Conservation (phyloP, 805 yeast species). For the Tetrapisispora pingtungensis region DNA sequence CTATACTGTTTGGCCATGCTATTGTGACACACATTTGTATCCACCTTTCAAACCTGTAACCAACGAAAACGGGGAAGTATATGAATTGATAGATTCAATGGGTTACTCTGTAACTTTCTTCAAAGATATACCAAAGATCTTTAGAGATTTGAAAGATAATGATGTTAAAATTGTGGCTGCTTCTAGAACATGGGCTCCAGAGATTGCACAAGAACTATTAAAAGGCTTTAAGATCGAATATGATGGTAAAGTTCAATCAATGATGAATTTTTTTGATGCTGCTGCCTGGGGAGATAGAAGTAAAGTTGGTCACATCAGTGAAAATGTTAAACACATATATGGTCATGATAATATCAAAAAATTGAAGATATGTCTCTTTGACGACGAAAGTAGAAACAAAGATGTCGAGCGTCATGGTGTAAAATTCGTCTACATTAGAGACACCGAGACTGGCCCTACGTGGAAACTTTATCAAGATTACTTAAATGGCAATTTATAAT, state of each 20-base stretch:
- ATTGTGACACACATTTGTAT: conserved; percentile 29
- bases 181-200: conserved; percentile 69
- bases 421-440: conserved; percentile 52
- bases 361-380: conserved; percentile 41
- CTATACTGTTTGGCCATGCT: conserved; percentile 32
- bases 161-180: conserved; percentile 55
- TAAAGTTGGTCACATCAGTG: conserved; percentile 45
- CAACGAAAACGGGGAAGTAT: conserved; percentile 22
- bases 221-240: conserved; percentile 40
- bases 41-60: conserved; percentile 27
- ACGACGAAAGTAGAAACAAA: conserved; percentile 68
- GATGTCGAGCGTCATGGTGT: conserved; percentile 70
- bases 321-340: conserved; percentile 43
- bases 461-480: conserved; percentile 42
- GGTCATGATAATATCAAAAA: conserved; percentile 43
- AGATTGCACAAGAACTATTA: conserved; percentile 59
- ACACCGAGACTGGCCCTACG: conserved; percentile 48
- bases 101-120: conserved; percentile 52
- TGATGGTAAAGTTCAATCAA: conserved; percentile 26
- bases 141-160: conserved; percentile 40
- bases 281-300: conserved; percentile 63
- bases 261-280: conserved; percentile 38
- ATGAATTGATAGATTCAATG: conserved; percentile 24
- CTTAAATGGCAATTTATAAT: conserved; percentile 7
- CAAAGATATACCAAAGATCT: conserved; percentile 56